Base-by-base conservation (phyloP, 441 rosid genomes). In the Croton setiger region DNA sequence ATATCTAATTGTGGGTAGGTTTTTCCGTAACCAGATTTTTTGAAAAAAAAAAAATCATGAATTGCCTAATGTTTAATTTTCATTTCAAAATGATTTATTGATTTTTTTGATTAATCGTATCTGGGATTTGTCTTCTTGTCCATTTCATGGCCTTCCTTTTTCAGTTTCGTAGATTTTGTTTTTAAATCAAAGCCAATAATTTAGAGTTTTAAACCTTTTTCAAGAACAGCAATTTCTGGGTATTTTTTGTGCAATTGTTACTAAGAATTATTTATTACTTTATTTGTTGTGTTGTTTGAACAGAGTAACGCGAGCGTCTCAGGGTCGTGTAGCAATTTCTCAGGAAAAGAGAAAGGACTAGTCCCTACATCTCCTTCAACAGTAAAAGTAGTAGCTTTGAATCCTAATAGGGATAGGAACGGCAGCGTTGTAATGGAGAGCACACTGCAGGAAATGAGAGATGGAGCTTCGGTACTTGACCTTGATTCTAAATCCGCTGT, bases 261-360 rank as follows among this genome's bases (percentile, higher is more conserved):
- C 15, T 10, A 35, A 27, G 12, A 36, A n/a, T 66, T 3, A 18
- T 44, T 54, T 23, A 41, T 33, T 0, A 20, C n/a, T 58, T 17
- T 18, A 33, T 49, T 63, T 43, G 63, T 48, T 53, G 27, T 44
- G 37, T 71, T 65, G 8, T 33, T 71, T 65, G 8, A 72, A 44
- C 93, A 91, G 96, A 88, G 67, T 76, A 85, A 88, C 73, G 67
- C 82, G 64, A 75, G 79, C 70, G 67, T 92, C 67, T 75, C 85
- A 66, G 85, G 88, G 67, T 76, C 81, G 21, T 64, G 81, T 57
- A 74, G 86, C 63, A 82, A 78, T 14, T 63, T 87, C 68, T 71
- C 85, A n/a, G 71, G 73, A 53, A 81, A 75, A 67, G 85, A 79
- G 69, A 81, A 75, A 75, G 74, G 76, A 68, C 21, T 45, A 39